Percentiles rank a stretch among this genome's conserved stretches.
Conservation (phyloP, 345 rosid species). For the Gossypium arboreum region DNA sequence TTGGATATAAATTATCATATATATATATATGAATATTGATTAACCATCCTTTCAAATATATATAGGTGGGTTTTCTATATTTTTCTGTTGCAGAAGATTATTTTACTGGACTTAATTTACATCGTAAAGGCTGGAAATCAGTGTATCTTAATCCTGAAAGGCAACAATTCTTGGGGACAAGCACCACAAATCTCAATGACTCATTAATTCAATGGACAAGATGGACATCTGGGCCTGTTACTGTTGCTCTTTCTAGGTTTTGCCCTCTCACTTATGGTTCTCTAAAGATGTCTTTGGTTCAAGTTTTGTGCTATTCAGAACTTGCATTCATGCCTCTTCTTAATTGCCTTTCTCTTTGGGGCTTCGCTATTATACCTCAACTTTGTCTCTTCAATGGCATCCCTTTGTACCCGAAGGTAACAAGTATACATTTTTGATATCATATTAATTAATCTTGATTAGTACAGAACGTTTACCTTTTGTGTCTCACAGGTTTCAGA, state of each 20-base stretch:
- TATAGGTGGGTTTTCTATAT: constrained; percentile 41
- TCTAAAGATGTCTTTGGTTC: constrained; percentile 23
- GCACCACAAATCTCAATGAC: constrained; percentile 27
- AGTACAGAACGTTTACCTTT: not conserved
- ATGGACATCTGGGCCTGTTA: constrained; percentile 34
- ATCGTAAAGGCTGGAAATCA: constrained; percentile 39
- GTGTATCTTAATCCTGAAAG: constrained; percentile 26
- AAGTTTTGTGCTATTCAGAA: constrained; percentile 24
- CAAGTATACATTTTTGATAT: no score
- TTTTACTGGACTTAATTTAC: constrained; percentile 32
- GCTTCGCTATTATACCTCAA: constrained; percentile 40
- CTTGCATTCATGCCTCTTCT: constrained; percentile 22
- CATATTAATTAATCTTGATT: not conserved
- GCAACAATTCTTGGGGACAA: constrained; percentile 38
- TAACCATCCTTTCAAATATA: no score
- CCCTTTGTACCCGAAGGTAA: constrained; percentile 40
- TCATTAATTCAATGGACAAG: constrained; percentile 26
- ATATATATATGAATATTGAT: not conserved
- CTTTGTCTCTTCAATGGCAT: constrained; percentile 36
- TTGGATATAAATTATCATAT: not conserved
- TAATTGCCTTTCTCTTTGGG: constrained; percentile 25
- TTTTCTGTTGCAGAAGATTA: constrained; percentile 36
- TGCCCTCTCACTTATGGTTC: constrained; percentile 38
- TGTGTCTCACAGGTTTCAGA: constrained; percentile 22
- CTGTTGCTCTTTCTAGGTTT: constrained; percentile 30